Evolutionary conservation across 352 stramenopile species (phyloP).

Genomic region (Pilasporangium apinafurcum): DNA sequence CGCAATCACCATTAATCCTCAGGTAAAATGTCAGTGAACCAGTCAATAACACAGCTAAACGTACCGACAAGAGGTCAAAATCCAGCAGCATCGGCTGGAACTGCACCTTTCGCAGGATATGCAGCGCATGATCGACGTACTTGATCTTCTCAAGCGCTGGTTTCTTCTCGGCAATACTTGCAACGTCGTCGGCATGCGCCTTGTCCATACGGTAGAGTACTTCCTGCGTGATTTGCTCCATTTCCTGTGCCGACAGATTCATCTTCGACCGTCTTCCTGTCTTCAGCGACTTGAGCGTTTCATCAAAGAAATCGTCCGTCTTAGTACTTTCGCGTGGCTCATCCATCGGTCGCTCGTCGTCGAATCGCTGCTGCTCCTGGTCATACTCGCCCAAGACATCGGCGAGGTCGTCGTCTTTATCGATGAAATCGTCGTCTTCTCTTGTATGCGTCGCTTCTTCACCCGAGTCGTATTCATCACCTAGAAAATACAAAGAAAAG

Average conservation of each 20-base stretch:
- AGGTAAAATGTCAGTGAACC: not conserved
- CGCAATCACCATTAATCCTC: not conserved
- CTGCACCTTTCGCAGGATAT: constrained; percentile 74
- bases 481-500: constrained; percentile 3
- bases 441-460: constrained; percentile 68
- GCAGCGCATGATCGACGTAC: constrained; percentile 65
- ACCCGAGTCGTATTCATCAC: constrained; percentile 83
- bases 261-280: constrained; percentile 73
- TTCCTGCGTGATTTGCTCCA: constrained; percentile 83
- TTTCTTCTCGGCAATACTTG: constrained; percentile 43
- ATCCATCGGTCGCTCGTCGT: constrained; percentile 72
- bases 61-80: constrained; percentile 80
- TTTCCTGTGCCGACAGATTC: constrained; percentile 77
- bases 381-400: constrained; percentile 80
- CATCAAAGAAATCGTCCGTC: constrained; percentile 71
- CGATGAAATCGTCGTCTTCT: constrained; percentile 86
- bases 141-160: constrained; percentile 85
- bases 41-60: not conserved
- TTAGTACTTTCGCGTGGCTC: constrained; percentile 21
- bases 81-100: constrained; percentile 85
- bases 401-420: constrained; percentile 78
- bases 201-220: constrained; percentile 89
- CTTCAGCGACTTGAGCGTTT: constrained; percentile 82
- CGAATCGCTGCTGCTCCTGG: constrained; percentile 68
- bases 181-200: constrained; percentile 68